phyloP scores from a whole-genome alignment of 768 basidiomycete genomes.

The Collybiopsis confluens region DNA sequence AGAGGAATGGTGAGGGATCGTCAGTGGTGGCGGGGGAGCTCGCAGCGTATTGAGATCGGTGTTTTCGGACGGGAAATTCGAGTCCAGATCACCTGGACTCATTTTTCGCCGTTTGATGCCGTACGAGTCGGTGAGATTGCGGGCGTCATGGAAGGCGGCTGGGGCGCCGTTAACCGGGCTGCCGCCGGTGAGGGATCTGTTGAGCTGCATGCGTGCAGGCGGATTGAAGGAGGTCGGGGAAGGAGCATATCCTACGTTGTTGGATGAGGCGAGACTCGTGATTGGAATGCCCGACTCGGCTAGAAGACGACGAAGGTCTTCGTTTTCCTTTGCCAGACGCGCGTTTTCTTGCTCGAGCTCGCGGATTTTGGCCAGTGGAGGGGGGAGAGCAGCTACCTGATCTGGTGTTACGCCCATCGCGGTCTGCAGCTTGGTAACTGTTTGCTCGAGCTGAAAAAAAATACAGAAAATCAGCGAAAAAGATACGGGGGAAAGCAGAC shows the following conservation, averaged over 20 bases:
- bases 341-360: conserved; percentile 82
- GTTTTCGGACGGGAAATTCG: conserved; percentile 40
- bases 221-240: not conserved
- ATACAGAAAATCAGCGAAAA: conserved; percentile 14
- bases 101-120: conserved; percentile 56
- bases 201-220: conserved; percentile 28
- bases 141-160: conserved; percentile 44
- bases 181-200: conserved; percentile 36
- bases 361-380: conserved; percentile 69
- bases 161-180: conserved; percentile 10
- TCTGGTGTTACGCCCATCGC: conserved; percentile 70
- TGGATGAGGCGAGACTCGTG: not conserved
- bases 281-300: conserved; percentile 32
- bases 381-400: conserved; percentile 68
- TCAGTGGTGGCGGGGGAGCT: conserved; percentile 55
- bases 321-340: conserved; percentile 66
- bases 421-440: conserved; percentile 79
- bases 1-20: conserved; percentile 48
- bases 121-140: conserved; percentile 46
- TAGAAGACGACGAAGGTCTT: conserved; percentile 67
- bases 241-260: not conserved
- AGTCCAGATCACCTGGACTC: conserved; percentile 38
- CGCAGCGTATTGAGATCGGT: conserved; percentile 25
- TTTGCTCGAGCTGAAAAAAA: conserved; percentile 66
- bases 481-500: not conserved